Base-by-base conservation (phyloP, 306 rosid genomes). In the Gillenia trifoliata region DNA sequence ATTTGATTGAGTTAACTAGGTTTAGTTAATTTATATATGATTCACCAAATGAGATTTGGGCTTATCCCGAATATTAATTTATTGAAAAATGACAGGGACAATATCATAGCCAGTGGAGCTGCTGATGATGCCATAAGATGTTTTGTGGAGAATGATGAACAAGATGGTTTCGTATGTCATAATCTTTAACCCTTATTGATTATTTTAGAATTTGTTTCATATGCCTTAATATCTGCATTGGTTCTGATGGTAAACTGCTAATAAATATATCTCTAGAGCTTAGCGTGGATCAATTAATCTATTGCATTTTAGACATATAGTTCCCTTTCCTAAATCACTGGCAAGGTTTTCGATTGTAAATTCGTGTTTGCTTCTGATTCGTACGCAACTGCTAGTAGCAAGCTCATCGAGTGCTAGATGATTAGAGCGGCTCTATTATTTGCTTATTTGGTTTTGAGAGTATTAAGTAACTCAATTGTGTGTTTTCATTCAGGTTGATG, bases 91-190 rank as follows among this genome's bases (percentile, higher is more conserved):
- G 82, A 69, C 89, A 95, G 99, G 73, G 88, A 88, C 52, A 96
- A 91, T 63, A 92, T 95, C 70, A 84, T 95, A 82, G 95, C 93
- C 67, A 92, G 96, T 85, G 99, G 97, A 84, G 99, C 99, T 70
- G 97, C 97, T 56, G 99, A 94, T 75, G 91, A 94, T 80, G 83
- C 89, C 59, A 90, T 94, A 57, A 86, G 88, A 26, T 83, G 92
- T 77, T 95, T 95, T 78, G 93, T 83, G 80, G 90, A 88, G 77
- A 84, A 87, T 66, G 40, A 75, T 28, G 96, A 92, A 72, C 70
- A 62, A 23, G 89, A 92, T 76, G 80, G 79, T 70, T 75, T 73
- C 90, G 99, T 95, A 84, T 81, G 77, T 20, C 22, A 62, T 66
- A 70, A 26, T 77, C 45, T 45, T 60, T 68, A 11, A 68, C 20